Conservation (phyloP, 768 basidiomycete genomes). For the Jaapia argillacea region DNA sequence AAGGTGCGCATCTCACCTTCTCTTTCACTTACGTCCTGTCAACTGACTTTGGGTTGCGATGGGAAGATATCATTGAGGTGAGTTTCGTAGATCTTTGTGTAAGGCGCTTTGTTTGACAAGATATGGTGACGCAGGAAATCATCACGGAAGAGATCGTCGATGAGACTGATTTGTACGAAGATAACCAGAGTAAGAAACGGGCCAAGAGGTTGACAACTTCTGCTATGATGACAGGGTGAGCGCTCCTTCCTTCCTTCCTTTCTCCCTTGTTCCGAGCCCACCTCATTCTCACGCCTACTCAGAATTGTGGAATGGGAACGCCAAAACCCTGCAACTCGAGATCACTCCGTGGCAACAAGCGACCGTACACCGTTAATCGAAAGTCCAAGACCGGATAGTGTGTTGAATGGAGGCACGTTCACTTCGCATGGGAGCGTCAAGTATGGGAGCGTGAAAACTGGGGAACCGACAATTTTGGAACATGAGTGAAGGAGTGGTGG, state of each 20-base stretch:
- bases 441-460: too few species aligned
- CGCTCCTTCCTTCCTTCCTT: constrained; percentile 5
- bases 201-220: constrained; percentile 67
- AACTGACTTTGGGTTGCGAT: neutral
- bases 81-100: constrained; percentile 4
- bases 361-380: too few species aligned
- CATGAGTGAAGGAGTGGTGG: too few species aligned
- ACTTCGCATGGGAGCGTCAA: too few species aligned
- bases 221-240: constrained; percentile 71
- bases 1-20: constrained; percentile 33
- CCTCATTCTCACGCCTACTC: neutral
- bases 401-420: too few species aligned
- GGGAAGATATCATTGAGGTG: constrained; percentile 65
- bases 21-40: neutral
- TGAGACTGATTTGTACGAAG: constrained; percentile 86
- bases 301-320: constrained; percentile 51
- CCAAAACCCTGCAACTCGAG: too few species aligned
- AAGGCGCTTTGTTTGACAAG: constrained; percentile 2
- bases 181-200: constrained; percentile 70
- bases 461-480: too few species aligned
- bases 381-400: too few species aligned
- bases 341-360: too few species aligned
- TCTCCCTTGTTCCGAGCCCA: neutral
- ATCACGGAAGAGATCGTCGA: constrained; percentile 95
- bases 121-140: constrained; percentile 57